A percentile compares a stretch with the other conserved stretches of the same genome.
These are phyloP conservation scores for Pythium rhizo-oryzae DNA, from an alignment of 352 stramenopile species.

Conservation along the genomic window DNA sequence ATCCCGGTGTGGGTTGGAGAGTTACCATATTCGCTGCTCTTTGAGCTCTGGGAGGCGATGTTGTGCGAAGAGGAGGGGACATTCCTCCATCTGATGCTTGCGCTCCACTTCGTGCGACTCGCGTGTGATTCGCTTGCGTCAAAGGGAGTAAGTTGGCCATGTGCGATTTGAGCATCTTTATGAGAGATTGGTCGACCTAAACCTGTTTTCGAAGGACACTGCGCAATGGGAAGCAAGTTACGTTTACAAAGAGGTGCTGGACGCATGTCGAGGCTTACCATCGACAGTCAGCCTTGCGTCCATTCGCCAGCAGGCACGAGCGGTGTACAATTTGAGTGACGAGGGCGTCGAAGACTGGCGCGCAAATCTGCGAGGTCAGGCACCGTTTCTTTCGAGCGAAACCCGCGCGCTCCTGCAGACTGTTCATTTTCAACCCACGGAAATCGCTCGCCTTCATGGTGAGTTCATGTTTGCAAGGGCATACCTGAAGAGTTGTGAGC, in stretches of 20 bases:
- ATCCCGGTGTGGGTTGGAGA: conserved; percentile 73
- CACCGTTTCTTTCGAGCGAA: conserved; percentile 55
- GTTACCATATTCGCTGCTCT: conserved; percentile 46
- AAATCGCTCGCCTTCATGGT: conserved; percentile 59
- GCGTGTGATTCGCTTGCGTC: conserved; percentile 37
- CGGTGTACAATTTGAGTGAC: conserved; percentile 56
- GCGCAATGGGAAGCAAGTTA: conserved; percentile 71
- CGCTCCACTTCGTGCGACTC: conserved; percentile 55
- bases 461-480: conserved; percentile 72
- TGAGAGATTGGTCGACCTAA: not conserved
- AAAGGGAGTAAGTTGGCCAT: conserved; percentile 20
- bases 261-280: conserved; percentile 38
- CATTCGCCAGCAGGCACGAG: conserved; percentile 42
- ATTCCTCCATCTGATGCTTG: conserved; percentile 65
- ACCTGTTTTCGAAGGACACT: conserved; percentile 32
- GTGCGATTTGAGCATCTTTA: not conserved
- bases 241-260: conserved; percentile 68
- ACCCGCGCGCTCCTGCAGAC: conserved; percentile 47
- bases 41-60: conserved; percentile 67
- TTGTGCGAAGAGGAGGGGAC: conserved; percentile 48
- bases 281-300: conserved; percentile 31
- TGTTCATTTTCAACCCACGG: conserved; percentile 54
- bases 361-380: conserved; percentile 45
- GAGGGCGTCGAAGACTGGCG: conserved; percentile 67
- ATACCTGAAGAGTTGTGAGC: conserved; percentile 44